Percentiles rank a stretch among this genome's conserved stretches.
Evolutionary conservation across 2,329 filamentous ascomycete genomes (phyloP).

Genomic region (Sclerotinia nivalis): DNA sequence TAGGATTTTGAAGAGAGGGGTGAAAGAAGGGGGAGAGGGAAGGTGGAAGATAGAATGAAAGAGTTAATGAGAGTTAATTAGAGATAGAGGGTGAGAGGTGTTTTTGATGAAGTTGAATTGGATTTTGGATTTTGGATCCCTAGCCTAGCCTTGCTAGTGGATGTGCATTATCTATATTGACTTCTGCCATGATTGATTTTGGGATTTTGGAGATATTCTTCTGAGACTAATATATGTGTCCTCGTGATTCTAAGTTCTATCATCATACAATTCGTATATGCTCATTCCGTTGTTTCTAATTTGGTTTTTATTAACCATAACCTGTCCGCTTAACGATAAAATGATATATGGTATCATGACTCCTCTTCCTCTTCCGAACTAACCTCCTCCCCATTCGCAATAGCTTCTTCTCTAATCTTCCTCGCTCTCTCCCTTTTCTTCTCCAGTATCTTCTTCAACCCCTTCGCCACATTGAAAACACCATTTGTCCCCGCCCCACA

Average conservation of each 20-base stretch:
- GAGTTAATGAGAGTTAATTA: background rate
- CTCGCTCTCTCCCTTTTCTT: conserved; percentile 61
- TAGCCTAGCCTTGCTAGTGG: background rate
- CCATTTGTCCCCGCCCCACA: conserved; percentile 85
- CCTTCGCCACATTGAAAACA: conserved; percentile 86
- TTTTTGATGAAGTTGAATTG: background rate
- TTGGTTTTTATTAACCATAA: background rate
- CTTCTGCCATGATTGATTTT: background rate
- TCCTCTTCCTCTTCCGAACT: conserved; percentile 49
- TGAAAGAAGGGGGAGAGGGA: background rate
- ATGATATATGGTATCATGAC: background rate
- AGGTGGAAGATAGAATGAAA: background rate
- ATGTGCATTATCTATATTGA: background rate
- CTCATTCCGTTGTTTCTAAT: background rate
- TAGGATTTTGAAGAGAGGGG: background rate
- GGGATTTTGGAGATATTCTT: background rate
- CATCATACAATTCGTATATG: background rate
- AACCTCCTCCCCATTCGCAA: conserved; percentile 54
- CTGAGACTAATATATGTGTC: background rate
- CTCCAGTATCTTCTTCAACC: conserved; percentile 72
- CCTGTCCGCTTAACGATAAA: background rate
- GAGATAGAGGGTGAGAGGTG: background rate
- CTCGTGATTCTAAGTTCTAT: background rate
- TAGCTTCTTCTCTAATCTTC: conserved; percentile 53
- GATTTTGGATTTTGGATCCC: background rate